Evolutionary conservation across 805 yeast species (phyloP).

Genomic region (Candida broadrunensis): DNA sequence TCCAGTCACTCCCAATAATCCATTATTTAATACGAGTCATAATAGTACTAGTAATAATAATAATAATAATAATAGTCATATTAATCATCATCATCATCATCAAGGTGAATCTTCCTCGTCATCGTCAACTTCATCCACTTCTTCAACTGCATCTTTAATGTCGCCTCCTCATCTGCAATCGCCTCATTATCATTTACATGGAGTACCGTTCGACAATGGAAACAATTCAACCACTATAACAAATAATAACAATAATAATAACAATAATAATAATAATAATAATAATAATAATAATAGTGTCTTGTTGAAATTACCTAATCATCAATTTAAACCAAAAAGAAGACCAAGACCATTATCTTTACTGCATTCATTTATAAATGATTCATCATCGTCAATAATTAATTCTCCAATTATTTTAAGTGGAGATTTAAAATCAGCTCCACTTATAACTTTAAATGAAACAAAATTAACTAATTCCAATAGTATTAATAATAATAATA

Average conservation of each 20-base stretch:
- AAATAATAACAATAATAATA: too few species aligned
- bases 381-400: slow-evolving; percentile 5
- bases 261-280: not conserved
- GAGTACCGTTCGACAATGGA: not conserved
- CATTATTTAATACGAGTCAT: not conserved
- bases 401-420: not conserved
- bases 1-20: slow-evolving; percentile 4
- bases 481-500: not conserved
- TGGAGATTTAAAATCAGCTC: slow-evolving; percentile 7
- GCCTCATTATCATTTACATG: slow-evolving; percentile 4
- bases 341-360: slow-evolving; percentile 39
- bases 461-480: not conserved
- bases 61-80: not conserved
- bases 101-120: not conserved
- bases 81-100: not conserved
- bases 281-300: not conserved
- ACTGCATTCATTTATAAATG: slow-evolving; percentile 27
- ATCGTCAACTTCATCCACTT: not conserved
- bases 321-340: slow-evolving; percentile 33
- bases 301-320: slow-evolving; percentile 16
- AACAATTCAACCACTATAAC: not conserved
- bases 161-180: slow-evolving; percentile 6
- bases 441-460: not conserved
- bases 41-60: not conserved
- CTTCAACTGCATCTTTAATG: not conserved